These are phyloP conservation scores for Boletus sp. DNA, from an alignment of 1,284 basidiomycete genomes.

Conservation along the genomic window DNA sequence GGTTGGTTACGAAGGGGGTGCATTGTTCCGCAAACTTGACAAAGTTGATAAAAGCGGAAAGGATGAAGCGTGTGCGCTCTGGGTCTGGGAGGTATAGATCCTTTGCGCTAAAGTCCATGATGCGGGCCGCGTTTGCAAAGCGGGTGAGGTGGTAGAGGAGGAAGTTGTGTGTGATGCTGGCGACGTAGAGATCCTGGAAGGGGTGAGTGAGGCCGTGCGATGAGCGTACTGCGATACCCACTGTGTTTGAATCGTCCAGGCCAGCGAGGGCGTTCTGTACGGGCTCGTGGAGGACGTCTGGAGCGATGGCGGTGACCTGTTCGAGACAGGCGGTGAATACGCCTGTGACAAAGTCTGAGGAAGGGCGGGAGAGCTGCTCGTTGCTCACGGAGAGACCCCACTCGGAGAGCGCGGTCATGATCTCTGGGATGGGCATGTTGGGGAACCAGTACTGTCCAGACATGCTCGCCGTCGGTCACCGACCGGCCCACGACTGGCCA, in stretches of 20 bases:
- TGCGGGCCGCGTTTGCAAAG: slow-evolving; percentile 69
- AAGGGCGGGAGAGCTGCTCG: slow-evolving; percentile 70
- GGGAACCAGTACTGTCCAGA: slow-evolving; percentile 55
- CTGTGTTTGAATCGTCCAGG: slow-evolving; percentile 33
- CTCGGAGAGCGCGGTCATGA: slow-evolving; percentile 54
- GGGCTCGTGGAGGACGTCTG: slow-evolving; percentile 58
- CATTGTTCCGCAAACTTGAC: slow-evolving; percentile 83
- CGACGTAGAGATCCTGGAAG: slow-evolving; percentile 57
- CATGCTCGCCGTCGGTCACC: no score
- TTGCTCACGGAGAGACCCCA: slow-evolving; percentile 64
- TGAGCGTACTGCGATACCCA: not conserved
- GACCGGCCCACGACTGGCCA: no score
- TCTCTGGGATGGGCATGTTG: slow-evolving; percentile 57
- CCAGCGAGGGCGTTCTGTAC: slow-evolving; percentile 52
- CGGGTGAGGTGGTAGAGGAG: slow-evolving; percentile 67
- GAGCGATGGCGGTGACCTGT: slow-evolving; percentile 62
- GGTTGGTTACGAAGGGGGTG: slow-evolving; percentile 51
- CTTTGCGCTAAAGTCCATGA: slow-evolving; percentile 71
- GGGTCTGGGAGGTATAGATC: slow-evolving; percentile 74
- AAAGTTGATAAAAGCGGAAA: slow-evolving; percentile 91
- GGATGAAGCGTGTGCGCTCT: slow-evolving; percentile 63
- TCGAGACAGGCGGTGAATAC: slow-evolving; percentile 69
- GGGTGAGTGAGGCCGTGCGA: slow-evolving; percentile 1
- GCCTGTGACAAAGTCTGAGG: slow-evolving; percentile 63
- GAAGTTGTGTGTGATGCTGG: slow-evolving; percentile 56